Evolutionary conservation across 352 stramenopile species (phyloP).

Genomic region (Peronospora belbahrii): DNA sequence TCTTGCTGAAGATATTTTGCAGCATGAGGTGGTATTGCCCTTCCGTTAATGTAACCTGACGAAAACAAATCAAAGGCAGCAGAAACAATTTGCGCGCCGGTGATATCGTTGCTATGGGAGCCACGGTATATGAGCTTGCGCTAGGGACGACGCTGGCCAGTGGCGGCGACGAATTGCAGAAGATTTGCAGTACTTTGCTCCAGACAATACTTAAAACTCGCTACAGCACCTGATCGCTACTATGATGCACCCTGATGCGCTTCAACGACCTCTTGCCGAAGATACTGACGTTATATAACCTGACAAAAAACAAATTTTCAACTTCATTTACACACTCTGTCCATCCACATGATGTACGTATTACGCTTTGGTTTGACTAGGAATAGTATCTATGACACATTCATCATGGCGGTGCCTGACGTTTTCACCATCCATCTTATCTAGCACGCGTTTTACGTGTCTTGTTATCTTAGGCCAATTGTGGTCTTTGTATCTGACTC

Average conservation of each 20-base stretch:
- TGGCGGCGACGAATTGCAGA: conserved; percentile 79
- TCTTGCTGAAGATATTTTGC: conserved; percentile 74
- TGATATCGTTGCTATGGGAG: conserved; percentile 80
- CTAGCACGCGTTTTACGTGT: too few species aligned
- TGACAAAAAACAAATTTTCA: too few species aligned
- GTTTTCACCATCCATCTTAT: too few species aligned
- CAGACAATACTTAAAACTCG: conserved; percentile 83
- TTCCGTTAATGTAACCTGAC: conserved; percentile 29
- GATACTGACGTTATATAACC: too few species aligned
- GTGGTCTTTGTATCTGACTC: conserved; percentile 15
- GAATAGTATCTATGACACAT: conserved; percentile 9
- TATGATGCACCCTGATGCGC: conserved; percentile 84
- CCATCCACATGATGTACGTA: conserved; percentile 1
- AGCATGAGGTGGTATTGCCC: conserved; percentile 72
- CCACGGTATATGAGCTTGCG: conserved; percentile 79
- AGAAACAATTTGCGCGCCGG: conserved; percentile 64
- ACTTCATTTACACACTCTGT: conserved; percentile 3
- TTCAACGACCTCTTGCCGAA: conserved; percentile 68
- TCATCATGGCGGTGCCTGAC: conserved; percentile 3
- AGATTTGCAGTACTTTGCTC: conserved; percentile 40
- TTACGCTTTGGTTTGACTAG: conserved; percentile 10
- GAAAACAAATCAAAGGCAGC: conserved; percentile 34
- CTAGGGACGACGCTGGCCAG: conserved; percentile 57
- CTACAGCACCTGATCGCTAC: conserved; percentile 78
- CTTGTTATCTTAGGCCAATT: conserved; percentile 11